These are phyloP conservation scores for Coprinopsis sp. DNA, from an alignment of 768 basidiomycete genomes.

Conservation along the genomic window DNA sequence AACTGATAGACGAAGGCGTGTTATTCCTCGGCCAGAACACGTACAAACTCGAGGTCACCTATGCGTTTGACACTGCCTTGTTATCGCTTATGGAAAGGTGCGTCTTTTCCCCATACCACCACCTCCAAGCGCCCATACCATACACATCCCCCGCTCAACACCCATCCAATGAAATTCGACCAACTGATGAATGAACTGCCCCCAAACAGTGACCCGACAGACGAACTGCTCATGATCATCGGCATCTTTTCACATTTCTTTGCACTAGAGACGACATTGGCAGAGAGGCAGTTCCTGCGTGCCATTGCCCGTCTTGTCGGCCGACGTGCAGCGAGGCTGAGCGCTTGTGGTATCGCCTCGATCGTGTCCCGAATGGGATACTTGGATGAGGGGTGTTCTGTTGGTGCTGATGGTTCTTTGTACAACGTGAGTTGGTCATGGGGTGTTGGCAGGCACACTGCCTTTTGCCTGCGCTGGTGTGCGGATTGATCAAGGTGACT, in stretches of 20 bases:
- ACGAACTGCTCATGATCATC: constrained; percentile 94
- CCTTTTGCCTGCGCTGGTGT: neutral
- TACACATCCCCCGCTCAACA: too few species aligned
- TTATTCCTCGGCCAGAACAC: constrained; percentile 98
- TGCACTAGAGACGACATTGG: constrained; percentile 90
- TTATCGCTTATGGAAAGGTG: constrained; percentile 95
- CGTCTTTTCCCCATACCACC: constrained; percentile 2
- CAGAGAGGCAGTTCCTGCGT: constrained; percentile 96
- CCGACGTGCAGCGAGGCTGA: constrained; percentile 83
- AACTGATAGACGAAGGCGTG: constrained; percentile 94
- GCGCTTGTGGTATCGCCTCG: constrained; percentile 94
- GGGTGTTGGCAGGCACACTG: neutral
- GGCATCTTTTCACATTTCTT: constrained; percentile 98
- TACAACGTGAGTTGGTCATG: constrained; percentile 66
- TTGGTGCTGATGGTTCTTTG: constrained; percentile 91
- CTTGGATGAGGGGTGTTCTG: constrained; percentile 83
- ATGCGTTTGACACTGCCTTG: constrained; percentile 94
- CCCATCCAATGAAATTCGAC: too few species aligned
- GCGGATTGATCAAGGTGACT: neutral
- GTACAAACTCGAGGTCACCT: constrained; percentile 93
- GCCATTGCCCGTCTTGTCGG: constrained; percentile 88
- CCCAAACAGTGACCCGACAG: constrained; percentile 71
- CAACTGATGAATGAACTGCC: neutral
- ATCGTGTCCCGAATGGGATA: constrained; percentile 94
- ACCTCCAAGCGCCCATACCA: neutral